phyloP scores from a whole-genome alignment of 257 asterid genomes.

The Jaltomata sinuosa region DNA sequence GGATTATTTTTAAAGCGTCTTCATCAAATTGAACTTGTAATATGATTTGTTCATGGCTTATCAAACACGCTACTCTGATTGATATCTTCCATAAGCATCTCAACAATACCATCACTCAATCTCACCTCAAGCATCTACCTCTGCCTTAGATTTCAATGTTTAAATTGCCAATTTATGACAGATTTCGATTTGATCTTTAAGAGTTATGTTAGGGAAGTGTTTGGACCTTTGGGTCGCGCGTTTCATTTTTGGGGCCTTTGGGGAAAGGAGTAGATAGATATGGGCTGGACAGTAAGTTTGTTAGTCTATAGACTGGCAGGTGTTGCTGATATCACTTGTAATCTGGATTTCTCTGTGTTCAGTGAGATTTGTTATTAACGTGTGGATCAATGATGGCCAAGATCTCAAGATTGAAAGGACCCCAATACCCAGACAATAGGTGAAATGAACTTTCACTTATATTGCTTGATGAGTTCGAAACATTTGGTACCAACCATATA shows the following conservation, averaged over 20 bases:
- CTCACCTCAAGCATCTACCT: neutral
- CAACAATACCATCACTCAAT: neutral
- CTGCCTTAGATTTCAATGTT: neutral
- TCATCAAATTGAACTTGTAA: neutral
- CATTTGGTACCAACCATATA: neutral
- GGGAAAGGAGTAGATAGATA: neutral
- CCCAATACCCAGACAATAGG: neutral
- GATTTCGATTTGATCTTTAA: neutral
- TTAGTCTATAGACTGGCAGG: neutral
- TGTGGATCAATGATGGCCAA: neutral
- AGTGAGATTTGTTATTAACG: neutral
- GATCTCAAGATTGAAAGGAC: neutral
- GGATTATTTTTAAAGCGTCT: neutral
- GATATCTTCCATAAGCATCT: neutral
- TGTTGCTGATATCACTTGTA: neutral
- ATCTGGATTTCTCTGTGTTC: neutral
- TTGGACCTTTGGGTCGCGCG: neutral
- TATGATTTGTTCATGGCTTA: neutral
- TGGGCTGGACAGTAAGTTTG: neutral
- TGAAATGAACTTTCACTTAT: neutral
- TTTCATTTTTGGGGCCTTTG: neutral
- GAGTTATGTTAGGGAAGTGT: neutral
- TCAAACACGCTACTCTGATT: neutral
- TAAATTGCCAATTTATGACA: neutral
- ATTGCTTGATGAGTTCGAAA: neutral